Evolutionary conservation across 148 eudicot genomes (phyloP).

Genomic region (Nyssa sinensis): DNA sequence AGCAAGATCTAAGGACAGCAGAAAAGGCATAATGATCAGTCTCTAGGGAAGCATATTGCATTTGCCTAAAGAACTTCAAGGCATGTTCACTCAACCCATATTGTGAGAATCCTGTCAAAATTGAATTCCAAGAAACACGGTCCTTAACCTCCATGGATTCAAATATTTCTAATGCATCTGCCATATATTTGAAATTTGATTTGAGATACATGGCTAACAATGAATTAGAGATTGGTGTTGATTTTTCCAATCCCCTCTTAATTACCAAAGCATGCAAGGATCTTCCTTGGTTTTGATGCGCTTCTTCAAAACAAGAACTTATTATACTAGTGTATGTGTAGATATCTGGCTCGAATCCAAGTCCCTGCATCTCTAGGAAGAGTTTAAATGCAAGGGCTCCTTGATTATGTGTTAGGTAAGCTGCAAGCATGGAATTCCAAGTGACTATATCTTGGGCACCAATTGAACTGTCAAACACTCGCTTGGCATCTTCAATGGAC

Average conservation of each 20-base stretch:
- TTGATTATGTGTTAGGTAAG: conserved; percentile 44
- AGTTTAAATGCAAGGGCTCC: conserved; percentile 45
- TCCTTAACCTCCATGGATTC: conserved; percentile 50
- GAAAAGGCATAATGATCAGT: conserved; percentile 72
- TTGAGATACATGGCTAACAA: conserved; percentile 71
- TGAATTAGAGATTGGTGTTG: conserved; percentile 57
- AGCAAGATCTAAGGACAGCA: conserved; percentile 69
- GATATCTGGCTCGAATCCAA: conserved; percentile 56
- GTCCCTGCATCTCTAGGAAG: conserved; percentile 51
- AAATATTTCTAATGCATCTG: conserved; percentile 58
- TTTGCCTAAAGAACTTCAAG: conserved; percentile 48
- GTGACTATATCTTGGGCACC: conserved; percentile 54
- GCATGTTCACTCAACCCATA: conserved; percentile 65
- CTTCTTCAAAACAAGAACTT: conserved; percentile 58
- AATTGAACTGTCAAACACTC: conserved; percentile 39
- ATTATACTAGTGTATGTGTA: conserved; percentile 68
- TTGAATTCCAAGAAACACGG: conserved; percentile 74
- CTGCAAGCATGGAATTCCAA: conserved; percentile 80
- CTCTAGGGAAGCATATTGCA: conserved; percentile 39
- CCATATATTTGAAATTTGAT: conserved; percentile 34
- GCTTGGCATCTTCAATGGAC: conserved; percentile 47
- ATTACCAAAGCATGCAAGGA: conserved; percentile 60
- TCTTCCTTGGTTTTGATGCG: conserved; percentile 37
- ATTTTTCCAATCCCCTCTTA: conserved; percentile 59
- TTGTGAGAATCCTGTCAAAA: conserved; percentile 68